These are phyloP conservation scores for Leucocoprinus leucothites DNA, from an alignment of 768 basidiomycete species.

Conservation along the genomic window DNA sequence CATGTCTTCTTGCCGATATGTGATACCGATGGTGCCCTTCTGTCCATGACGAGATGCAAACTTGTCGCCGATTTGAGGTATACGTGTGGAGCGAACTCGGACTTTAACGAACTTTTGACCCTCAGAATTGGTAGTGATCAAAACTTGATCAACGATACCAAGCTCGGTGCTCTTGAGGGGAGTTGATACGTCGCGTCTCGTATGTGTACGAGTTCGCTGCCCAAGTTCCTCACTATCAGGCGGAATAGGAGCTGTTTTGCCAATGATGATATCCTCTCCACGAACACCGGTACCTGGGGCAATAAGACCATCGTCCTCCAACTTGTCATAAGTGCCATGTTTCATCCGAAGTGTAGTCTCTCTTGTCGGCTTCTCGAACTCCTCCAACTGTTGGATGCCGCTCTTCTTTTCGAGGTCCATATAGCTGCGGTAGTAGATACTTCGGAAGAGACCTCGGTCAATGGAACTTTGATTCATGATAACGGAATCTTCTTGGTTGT, in stretches of 20 bases:
- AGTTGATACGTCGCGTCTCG: conserved; percentile 93
- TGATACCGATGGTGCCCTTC: conserved; percentile 99
- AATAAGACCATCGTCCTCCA: conserved; percentile 95
- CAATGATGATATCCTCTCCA: conserved; percentile 99
- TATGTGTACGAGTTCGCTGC: conserved; percentile 90
- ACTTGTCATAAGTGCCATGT: conserved; percentile 97
- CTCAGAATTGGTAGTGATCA: conserved; percentile 94
- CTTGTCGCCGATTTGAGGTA: conserved; percentile 98
- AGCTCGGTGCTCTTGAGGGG: conserved; percentile 97
- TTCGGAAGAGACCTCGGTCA: conserved; percentile 96
- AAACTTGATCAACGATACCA: conserved; percentile 95
- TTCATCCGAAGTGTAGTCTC: conserved; percentile 96
- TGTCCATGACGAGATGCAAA: conserved; percentile 99
- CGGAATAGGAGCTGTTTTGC: conserved; percentile 96
- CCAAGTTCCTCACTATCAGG: conserved; percentile 97
- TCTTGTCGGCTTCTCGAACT: conserved; percentile 94
- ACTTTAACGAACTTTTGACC: conserved; percentile 99
- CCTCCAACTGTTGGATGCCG: conserved; percentile 87
- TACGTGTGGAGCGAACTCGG: conserved; percentile 90
- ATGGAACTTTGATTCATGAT: conserved; percentile 99
- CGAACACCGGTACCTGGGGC: conserved; percentile 92
- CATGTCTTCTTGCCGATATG: conserved; percentile 99
- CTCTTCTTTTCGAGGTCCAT: conserved; percentile 98
- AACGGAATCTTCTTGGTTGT: conserved; percentile 99
- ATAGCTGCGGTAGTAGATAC: conserved; percentile 97